Evolutionary conservation across 192 early-diverging fungal genomes (phyloP).

Genomic region (Entrophospora sp.): DNA sequence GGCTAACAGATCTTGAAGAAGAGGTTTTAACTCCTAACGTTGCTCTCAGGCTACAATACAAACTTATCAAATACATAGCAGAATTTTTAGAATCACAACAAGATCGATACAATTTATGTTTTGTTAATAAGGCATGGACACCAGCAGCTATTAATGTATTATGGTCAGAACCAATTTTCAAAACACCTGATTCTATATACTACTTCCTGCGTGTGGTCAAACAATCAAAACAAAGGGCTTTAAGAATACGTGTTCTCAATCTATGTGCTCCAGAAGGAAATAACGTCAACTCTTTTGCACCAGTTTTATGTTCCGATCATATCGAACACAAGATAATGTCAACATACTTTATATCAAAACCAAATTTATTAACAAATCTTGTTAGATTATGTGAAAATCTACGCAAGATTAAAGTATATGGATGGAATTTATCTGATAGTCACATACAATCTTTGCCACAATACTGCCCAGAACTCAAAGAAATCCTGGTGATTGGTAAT

Average conservation of each 20-base stretch:
- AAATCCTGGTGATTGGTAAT: constrained; percentile 23
- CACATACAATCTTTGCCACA: constrained; percentile 15
- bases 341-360: constrained; percentile 15
- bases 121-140: constrained; percentile 25
- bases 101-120: constrained; percentile 23
- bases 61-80: too few relatives aligned
- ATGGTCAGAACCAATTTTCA: constrained; percentile 29
- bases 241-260: constrained; percentile 23
- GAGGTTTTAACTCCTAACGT: too few relatives aligned
- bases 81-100: constrained; percentile 14
- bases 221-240: constrained; percentile 7
- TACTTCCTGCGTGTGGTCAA: constrained; percentile 17
- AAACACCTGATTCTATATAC: constrained; percentile 22
- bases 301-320: not conserved
- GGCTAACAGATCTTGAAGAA: too few relatives aligned
- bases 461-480: not conserved
- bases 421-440: constrained; percentile 24
- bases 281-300: not conserved
- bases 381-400: constrained; percentile 27
- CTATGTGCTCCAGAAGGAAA: constrained; percentile 19
- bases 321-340: constrained; percentile 8
- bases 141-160: constrained; percentile 26
- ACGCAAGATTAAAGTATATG: constrained; percentile 25
- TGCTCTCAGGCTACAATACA: too few relatives aligned
- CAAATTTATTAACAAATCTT: constrained; percentile 16